Base-by-base conservation (phyloP, 768 basidiomycete genomes). In the Inosperma sp. region DNA sequence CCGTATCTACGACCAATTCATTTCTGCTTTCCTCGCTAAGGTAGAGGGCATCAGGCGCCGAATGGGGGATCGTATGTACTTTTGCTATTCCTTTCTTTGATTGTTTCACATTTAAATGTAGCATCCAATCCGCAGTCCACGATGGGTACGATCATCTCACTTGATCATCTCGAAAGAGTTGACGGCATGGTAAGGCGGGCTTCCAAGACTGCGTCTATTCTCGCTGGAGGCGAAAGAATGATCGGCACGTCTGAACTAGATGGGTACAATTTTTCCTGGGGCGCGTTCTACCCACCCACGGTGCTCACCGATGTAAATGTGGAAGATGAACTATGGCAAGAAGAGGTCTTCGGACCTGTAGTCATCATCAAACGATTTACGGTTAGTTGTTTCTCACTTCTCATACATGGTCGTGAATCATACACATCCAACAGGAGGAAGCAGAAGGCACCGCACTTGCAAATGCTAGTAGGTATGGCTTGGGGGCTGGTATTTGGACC, bases 301-400 rank as follows among this genome's bases (percentile, higher is more conserved):
- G 73, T 93, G 27, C 77, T 93, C 50, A 62, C 71, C 0, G 76
- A 82, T 46, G 75, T 88, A 12, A 68, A 70, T 23, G 65, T 72
- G 0, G 68, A 77, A 27, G 83, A 86, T 55, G 78, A 79, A 40
- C 65, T 91, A 21, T 92, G 89, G 88, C 68, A 78, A 59, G 89
- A 93, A 66, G 90, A 93, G 63, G 73, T 91, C 10, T 92, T 93
- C 58, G 90, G 90, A 2, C 90, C 90, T 1, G 87, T 91, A n/a
- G 81, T 91, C 1, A 79, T 87, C 3, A 75, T 85, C 33, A 81
- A 76, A 51, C 65, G 59, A 9, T 70, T 71, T 48, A 64, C 60
- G 42, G 74, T 39, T 74, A 25, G 31, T 68, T 47, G 21, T 5
- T 55, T n/a, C 13, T 17, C 40, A 14, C 19, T 34, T 17, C 22